Conservation (phyloP, 2,329 filamentous ascomycete species). For the Escovopsis sp. region DNA sequence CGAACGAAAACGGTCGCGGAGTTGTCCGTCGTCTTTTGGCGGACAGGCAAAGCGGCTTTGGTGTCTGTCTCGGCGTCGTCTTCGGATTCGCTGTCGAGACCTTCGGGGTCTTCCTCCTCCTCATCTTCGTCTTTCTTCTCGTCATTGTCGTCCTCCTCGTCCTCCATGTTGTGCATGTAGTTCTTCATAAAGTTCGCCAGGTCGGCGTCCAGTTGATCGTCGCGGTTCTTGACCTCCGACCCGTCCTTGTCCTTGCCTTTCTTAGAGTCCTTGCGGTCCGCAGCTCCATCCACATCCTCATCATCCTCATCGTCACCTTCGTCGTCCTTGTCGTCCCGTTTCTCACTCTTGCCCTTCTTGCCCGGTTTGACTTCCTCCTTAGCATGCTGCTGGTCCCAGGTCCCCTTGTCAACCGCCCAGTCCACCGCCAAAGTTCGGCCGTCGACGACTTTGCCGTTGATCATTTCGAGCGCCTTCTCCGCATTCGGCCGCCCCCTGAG, state of each 20-base stretch:
- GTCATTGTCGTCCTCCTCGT: conserved; percentile 37
- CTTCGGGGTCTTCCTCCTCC: conserved; percentile 17
- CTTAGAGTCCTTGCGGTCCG: conserved; percentile 16
- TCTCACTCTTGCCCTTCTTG: conserved; percentile 17
- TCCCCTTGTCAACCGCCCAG: conserved; percentile 86
- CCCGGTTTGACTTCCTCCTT: conserved; percentile 16
- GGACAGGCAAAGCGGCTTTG: conserved; percentile 8
- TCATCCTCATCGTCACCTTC: conserved; percentile 17
- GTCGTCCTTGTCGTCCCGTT: conserved; percentile 21
- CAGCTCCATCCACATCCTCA: conserved; percentile 10
- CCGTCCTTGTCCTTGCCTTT: conserved; percentile 14
- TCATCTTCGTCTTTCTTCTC: conserved; percentile 27
- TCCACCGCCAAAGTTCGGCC: conserved; percentile 83
- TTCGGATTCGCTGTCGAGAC: conserved; percentile 24
- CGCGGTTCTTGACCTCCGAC: conserved; percentile 20
- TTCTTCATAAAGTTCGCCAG: conserved; percentile 43
- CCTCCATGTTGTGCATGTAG: conserved; percentile 40
- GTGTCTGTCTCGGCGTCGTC: conserved; percentile 21
- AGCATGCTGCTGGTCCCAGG: conserved; percentile 55
- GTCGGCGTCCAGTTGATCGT: conserved; percentile 28
- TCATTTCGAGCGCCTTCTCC: conserved; percentile 65
- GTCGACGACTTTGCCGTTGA: conserved; percentile 85
- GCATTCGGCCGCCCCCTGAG: conserved; percentile 81
- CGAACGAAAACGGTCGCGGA: conserved; percentile 77
- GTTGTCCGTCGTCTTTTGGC: conserved; percentile 38